Base-by-base conservation (phyloP, 2,329 filamentous ascomycete genomes). In the Alternaria dauci region DNA sequence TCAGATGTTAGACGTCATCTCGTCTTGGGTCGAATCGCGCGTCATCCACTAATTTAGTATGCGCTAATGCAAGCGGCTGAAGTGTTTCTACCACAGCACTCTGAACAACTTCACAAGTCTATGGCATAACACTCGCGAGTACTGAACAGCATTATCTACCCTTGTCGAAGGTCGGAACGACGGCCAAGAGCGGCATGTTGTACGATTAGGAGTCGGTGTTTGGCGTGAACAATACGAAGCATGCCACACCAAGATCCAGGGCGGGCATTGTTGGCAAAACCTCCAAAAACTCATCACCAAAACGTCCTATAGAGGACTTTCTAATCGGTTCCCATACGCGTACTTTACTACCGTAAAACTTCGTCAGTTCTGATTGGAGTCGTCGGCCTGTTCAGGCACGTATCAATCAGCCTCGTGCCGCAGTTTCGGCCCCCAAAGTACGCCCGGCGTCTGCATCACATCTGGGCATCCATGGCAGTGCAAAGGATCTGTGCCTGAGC, bases 1-100 rank as follows among this genome's bases (percentile, higher is more conserved):
- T 32, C 5, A 55, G 18, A 58, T 58, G 46, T 42, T 16, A 56
- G 52, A 66, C 63, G 65, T 68, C 65, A 68, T 64, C 30, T 52
- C 34, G n/a, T 50, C 34, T n/a, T 23, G 14, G 59, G 28, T 52
- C 52, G 23, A 36, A 57, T 48, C 44, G 59, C 52, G 62, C 59
- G 65, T 65, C 62, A 67, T 67, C 23, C 20, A 65, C 28, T 28
- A 16, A 28, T 28, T 36, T 16, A 52, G 47, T 42, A 39, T 38
- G n/a, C 59, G 59, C 62, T 65, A 66, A 47, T 44, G 38, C 54
- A 50, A 55, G 51, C 57, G 41, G 43, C 53, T 44, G n/a, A 23
- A 42, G 23, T 30, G 20, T 39, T 25, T 30, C 57, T 39, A 30
- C 20, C 12, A 14, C 20, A n/a, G 14, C 6, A 36, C 20, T n/a